Conservation (phyloP, 129 eudicot genomes). For the Pseudognaphalium luteoalbum region DNA sequence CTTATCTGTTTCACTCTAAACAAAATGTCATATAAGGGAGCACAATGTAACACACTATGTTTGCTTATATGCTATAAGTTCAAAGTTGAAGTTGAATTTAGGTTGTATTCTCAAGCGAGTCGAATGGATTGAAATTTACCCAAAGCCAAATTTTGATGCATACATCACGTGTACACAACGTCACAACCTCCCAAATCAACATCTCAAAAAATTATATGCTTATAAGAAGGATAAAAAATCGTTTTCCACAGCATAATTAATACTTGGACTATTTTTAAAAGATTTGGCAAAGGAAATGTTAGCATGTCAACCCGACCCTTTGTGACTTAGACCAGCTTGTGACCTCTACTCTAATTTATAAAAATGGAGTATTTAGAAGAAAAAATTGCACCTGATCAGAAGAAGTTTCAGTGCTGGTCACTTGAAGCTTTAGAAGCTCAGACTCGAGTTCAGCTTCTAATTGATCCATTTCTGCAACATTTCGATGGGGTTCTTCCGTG, state of each 20-base stretch:
- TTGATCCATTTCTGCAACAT: conserved; percentile 63
- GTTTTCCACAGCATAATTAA: not conserved
- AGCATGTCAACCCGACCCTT: not conserved
- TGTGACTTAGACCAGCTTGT: not conserved
- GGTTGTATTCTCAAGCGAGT: not conserved
- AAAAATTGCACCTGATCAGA: conserved; percentile 42
- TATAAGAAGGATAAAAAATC: no score
- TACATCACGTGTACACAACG: no score
- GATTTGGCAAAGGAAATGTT: not conserved
- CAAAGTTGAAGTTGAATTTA: no score
- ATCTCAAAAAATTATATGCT: not conserved
- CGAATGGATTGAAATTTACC: not conserved
- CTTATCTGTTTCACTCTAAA: not conserved
- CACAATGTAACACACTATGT: not conserved
- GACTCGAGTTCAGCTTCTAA: conserved; percentile 78
- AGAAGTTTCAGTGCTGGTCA: conserved; percentile 33
- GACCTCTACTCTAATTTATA: not conserved
- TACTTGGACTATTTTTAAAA: not conserved
- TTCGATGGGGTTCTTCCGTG: conserved; percentile 56
- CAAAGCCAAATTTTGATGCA: no score
- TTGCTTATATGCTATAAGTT: not conserved
- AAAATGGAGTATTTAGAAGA: not conserved
- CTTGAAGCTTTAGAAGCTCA: conserved; percentile 80
- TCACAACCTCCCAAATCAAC: no score
- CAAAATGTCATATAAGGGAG: not conserved